A percentile compares a stretch with the other conserved stretches of the same genome.
Evolutionary conservation across 2,329 filamentous ascomycete species (phyloP).

Genomic region (Curvularia lunata): DNA sequence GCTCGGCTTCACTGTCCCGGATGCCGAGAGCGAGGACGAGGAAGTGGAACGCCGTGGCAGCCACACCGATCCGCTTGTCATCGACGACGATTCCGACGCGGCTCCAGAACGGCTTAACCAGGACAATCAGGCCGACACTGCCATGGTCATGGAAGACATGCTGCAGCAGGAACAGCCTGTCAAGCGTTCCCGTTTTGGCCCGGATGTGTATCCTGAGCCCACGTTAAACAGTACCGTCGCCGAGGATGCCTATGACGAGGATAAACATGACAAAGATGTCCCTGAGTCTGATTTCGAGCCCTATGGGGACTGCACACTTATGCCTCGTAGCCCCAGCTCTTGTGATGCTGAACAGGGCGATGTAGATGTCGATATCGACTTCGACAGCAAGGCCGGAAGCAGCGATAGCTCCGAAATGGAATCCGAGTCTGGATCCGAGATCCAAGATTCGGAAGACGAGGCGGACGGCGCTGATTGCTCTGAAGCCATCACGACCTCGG

Average conservation of each 20-base stretch:
- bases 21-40: slow-evolving; percentile 41
- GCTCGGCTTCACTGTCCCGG: slow-evolving; percentile 43
- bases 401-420: slow-evolving; percentile 15
- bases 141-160: slow-evolving; percentile 18
- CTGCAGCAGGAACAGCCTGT: slow-evolving; percentile 7
- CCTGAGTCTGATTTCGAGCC: neutral
- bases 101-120: slow-evolving; percentile 13
- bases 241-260: slow-evolving; percentile 12
- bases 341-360: slow-evolving; percentile 12
- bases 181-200: neutral
- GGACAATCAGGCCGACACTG: slow-evolving; percentile 14
- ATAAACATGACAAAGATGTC: neutral
- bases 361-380: slow-evolving; percentile 5
- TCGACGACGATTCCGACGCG: slow-evolving; percentile 40
- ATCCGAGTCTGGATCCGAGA: slow-evolving; percentile 14
- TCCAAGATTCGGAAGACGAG: slow-evolving; percentile 15
- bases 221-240: slow-evolving; percentile 5
- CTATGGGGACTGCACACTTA: neutral
- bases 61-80: slow-evolving; percentile 37
- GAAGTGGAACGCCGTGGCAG: slow-evolving; percentile 30
- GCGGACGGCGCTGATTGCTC: neutral
- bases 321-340: neutral
- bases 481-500: slow-evolving; percentile 1
- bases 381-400: slow-evolving; percentile 20
- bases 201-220: slow-evolving; percentile 9